Evolutionary conservation across 1,284 basidiomycete species (phyloP).

Genomic region (Malassezia caprae): DNA sequence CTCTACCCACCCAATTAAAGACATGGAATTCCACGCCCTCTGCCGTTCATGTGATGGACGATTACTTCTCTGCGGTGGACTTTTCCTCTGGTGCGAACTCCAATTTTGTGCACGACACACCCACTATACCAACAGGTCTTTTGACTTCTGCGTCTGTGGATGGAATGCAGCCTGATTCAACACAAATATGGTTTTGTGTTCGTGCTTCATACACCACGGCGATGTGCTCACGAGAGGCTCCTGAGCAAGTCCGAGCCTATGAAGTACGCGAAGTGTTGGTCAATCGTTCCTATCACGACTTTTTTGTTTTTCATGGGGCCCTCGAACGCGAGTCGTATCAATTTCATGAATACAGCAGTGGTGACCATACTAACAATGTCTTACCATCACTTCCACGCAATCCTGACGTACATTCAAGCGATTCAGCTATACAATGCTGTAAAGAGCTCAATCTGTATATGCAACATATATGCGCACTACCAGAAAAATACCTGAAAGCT

Average conservation of each 20-base stretch:
- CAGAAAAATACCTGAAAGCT: slow-evolving; percentile 73
- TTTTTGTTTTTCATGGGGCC: slow-evolving; percentile 90
- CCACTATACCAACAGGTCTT: slow-evolving; percentile 54
- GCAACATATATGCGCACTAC: slow-evolving; percentile 60
- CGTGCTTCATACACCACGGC: slow-evolving; percentile 61
- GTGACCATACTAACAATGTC: slow-evolving; percentile 81
- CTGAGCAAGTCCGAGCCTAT: not conserved
- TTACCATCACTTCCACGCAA: slow-evolving; percentile 50
- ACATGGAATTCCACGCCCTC: not conserved
- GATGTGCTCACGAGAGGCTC: slow-evolving; percentile 20
- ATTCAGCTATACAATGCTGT: slow-evolving; percentile 69
- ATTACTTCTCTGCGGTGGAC: not conserved
- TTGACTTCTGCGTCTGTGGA: slow-evolving; percentile 76
- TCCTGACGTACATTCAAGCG: slow-evolving; percentile 53
- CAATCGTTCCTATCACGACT: slow-evolving; percentile 93
- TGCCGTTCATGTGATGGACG: not conserved
- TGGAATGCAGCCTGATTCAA: slow-evolving; percentile 90
- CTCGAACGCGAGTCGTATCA: slow-evolving; percentile 53
- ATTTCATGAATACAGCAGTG: slow-evolving; percentile 71
- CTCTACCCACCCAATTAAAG: not conserved
- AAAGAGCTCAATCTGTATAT: slow-evolving; percentile 83
- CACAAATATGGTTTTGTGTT: slow-evolving; percentile 94
- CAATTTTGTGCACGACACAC: not conserved
- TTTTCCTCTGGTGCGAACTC: not conserved
- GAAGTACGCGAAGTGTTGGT: slow-evolving; percentile 65